Conservation (phyloP, 176 grass and related monocot genomes). For the Neostapfia colusana region DNA sequence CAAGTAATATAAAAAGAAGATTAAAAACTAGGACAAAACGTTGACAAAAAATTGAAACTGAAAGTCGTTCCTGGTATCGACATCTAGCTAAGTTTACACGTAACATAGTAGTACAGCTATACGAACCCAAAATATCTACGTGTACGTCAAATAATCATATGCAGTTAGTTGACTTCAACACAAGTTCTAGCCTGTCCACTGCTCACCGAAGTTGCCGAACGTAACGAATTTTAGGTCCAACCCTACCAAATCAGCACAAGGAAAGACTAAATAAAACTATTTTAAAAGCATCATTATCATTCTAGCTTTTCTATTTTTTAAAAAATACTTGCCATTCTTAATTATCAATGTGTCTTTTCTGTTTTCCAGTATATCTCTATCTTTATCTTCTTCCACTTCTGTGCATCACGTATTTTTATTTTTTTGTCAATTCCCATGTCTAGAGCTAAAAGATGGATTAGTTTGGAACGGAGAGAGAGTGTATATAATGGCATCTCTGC, state of each 20-base stretch:
- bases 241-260: not conserved
- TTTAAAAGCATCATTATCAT: not conserved
- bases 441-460: no score
- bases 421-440: no score
- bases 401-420: no score
- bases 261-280: not conserved
- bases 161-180: not conserved
- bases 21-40: not conserved
- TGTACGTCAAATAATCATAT: not conserved
- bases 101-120: not conserved
- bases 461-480: no score
- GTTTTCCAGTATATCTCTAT: constrained; percentile 21
- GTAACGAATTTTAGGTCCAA: not conserved
- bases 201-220: not conserved
- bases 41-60: not conserved
- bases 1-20: not conserved
- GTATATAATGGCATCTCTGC: not conserved
- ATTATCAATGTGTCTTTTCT: not conserved
- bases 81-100: not conserved
- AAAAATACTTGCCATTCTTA: no score
- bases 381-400: not conserved
- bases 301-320: no score
- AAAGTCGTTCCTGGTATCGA: not conserved
- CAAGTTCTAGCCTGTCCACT: not conserved
- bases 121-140: not conserved